phyloP scores from a whole-genome alignment of 2,329 filamentous ascomycete species.

The Ascochyta koolunga region DNA sequence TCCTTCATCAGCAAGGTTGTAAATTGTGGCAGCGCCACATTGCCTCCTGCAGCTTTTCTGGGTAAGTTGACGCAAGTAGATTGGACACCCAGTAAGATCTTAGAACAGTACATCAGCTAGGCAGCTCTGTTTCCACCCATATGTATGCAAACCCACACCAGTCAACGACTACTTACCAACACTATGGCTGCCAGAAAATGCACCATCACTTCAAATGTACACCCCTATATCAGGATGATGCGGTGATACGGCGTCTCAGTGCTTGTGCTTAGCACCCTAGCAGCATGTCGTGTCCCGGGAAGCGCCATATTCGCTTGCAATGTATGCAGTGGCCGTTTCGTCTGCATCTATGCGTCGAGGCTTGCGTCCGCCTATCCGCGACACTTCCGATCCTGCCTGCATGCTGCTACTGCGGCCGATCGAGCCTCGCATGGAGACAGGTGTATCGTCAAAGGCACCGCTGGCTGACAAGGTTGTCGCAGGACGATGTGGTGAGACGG shows the following conservation, averaged over 20 bases:
- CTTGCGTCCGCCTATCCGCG: conserved; percentile 22
- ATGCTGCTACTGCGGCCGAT: conserved; percentile 38
- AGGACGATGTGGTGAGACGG: conserved; percentile 15
- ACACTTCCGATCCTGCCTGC: conserved; percentile 31
- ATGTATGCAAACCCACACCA: conserved; percentile 1
- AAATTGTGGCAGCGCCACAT: conserved; percentile 1
- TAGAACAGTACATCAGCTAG: not conserved
- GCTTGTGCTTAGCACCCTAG: conserved; percentile 32
- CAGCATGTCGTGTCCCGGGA: conserved; percentile 25
- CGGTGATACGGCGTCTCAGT: conserved; percentile 32
- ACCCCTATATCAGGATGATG: conserved; percentile 2
- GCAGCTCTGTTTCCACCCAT: not conserved
- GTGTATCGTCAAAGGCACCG: conserved; percentile 11
- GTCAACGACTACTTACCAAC: conserved; percentile 8
- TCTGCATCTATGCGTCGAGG: conserved; percentile 29
- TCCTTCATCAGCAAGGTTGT: conserved; percentile 9
- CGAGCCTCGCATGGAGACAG: conserved; percentile 20
- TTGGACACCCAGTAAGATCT: not conserved
- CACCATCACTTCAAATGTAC: not conserved
- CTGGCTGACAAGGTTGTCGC: conserved; percentile 31
- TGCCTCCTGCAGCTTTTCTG: not conserved
- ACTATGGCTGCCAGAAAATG: conserved; percentile 24
- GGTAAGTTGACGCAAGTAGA: not conserved
- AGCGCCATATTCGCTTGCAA: conserved; percentile 22
- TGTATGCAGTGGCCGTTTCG: conserved; percentile 36